phyloP scores from a whole-genome alignment of 2,329 filamentous ascomycete species.

The Escovopsis sp. region DNA sequence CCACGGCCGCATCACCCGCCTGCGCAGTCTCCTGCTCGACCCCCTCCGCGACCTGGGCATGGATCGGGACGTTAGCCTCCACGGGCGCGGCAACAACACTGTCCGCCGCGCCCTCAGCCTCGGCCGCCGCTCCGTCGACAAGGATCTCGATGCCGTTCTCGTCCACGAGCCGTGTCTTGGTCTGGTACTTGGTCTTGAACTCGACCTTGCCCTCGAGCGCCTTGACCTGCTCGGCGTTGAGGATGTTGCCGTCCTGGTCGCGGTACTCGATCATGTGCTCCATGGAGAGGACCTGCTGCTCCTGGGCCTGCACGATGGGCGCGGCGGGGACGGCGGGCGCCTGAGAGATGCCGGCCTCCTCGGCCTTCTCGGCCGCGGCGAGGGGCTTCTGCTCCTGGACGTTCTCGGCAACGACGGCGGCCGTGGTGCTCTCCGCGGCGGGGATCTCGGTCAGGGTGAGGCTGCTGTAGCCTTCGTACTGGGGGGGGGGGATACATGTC shows the following conservation, averaged over 20 bases:
- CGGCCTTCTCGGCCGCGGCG: constrained; percentile 12
- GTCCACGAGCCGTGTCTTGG: constrained; percentile 74
- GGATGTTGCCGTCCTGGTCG: constrained; percentile 81
- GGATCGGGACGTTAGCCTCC: constrained; percentile 35
- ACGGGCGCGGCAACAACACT: constrained; percentile 45
- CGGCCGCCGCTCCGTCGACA: constrained; percentile 24
- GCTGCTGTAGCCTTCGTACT: constrained; percentile 33
- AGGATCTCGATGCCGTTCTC: constrained; percentile 62
- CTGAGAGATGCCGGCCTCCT: constrained; percentile 25
- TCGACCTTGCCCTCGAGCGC: constrained; percentile 81
- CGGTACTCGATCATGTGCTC: constrained; percentile 89
- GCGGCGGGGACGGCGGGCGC: constrained; percentile 22
- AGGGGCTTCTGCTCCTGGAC: constrained; percentile 12
- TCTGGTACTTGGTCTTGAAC: constrained; percentile 92
- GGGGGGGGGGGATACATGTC: constrained; percentile 7
- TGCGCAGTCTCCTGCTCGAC: constrained; percentile 42
- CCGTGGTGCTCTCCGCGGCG: constrained; percentile 10
- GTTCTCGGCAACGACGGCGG: constrained; percentile 7
- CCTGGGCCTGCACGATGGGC: constrained; percentile 19
- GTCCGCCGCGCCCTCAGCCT: constrained; percentile 17
- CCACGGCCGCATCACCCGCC: constrained; percentile 22
- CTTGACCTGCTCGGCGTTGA: constrained; percentile 71
- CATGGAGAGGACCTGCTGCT: constrained; percentile 33
- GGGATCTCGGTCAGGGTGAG: constrained; percentile 11
- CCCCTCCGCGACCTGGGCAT: constrained; percentile 24